Evolutionary conservation across 768 basidiomycete genomes (phyloP).

Genomic region (Agrocybe praecox): DNA sequence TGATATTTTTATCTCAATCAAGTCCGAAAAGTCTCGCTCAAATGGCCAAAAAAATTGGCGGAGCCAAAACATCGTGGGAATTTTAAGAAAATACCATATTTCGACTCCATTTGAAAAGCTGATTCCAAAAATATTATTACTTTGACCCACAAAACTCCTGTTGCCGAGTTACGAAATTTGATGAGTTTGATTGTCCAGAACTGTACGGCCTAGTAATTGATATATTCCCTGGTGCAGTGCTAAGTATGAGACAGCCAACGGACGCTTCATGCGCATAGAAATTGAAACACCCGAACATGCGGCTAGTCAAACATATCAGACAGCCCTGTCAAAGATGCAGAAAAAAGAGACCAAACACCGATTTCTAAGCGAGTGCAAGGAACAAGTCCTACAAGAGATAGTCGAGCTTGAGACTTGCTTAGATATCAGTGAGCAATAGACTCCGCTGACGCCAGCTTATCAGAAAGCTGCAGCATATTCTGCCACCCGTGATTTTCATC

Average conservation of each 20-base stretch:
- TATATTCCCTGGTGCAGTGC: too few species aligned
- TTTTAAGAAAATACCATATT: conserved; percentile 7
- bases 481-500: too few species aligned
- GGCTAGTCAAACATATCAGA: not conserved
- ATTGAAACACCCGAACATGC: too few species aligned
- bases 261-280: too few species aligned
- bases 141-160: conserved; percentile 7
- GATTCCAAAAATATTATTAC: conserved; percentile 9
- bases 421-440: too few species aligned
- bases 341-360: conserved; percentile 7
- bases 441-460: too few species aligned
- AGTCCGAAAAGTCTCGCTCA: conserved; percentile 2
- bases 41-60: conserved; percentile 13
- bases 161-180: conserved; percentile 12
- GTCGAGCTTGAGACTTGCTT: too few species aligned
- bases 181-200: conserved; percentile 15
- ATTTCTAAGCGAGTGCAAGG: conserved; percentile 23
- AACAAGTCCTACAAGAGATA: conserved; percentile 14
- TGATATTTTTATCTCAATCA: not conserved
- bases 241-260: too few species aligned
- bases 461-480: too few species aligned
- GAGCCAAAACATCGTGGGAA: conserved; percentile 7
- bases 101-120: conserved; percentile 7
- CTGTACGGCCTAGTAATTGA: too few species aligned
- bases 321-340: not conserved